Conservation (phyloP, 371 early-diverging fungal genomes). For the Choanephora cucurbitarum region DNA sequence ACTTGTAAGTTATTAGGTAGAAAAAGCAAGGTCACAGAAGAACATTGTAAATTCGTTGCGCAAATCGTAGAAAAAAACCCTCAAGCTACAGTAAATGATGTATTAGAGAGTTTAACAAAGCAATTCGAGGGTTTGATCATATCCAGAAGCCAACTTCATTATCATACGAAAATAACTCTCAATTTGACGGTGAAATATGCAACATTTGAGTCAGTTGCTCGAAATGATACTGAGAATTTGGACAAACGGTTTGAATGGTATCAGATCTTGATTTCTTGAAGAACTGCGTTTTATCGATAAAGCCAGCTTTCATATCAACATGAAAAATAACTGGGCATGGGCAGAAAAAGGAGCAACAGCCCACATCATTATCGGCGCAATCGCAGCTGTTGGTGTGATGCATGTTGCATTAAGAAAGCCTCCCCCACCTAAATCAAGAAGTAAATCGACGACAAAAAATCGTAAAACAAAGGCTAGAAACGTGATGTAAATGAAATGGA, state of each 20-base stretch:
- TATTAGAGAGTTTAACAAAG: constrained; percentile 7
- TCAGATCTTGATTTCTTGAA: constrained; percentile 12
- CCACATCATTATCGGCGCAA: not conserved
- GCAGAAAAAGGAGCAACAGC: constrained; percentile 4
- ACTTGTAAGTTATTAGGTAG: constrained; percentile 12
- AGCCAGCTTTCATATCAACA: constrained; percentile 1
- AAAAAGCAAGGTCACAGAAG: constrained; percentile 13
- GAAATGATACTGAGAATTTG: constrained; percentile 5
- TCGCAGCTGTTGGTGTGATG: not conserved
- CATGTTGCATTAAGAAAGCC: constrained; percentile 1
- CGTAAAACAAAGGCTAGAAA: constrained; percentile 4
- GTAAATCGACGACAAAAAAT: constrained; percentile 5
- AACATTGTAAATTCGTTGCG: constrained; percentile 12
- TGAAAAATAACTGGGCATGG: constrained; percentile 8
- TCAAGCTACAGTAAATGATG: constrained; percentile 1
- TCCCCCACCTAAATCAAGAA: constrained; percentile 2
- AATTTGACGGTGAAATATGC: too few species aligned
- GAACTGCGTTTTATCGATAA: constrained; percentile 1
- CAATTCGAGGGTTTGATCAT: constrained; percentile 1
- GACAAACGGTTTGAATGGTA: constrained; percentile 11
- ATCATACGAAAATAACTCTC: not conserved
- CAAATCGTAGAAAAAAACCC: not conserved
- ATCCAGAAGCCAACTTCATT: constrained; percentile 8
- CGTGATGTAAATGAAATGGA: constrained; percentile 6
- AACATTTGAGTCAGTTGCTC: too few species aligned